Conservation (phyloP, 2,329 filamentous ascomycete genomes). For the Fusarium ramigenum region DNA sequence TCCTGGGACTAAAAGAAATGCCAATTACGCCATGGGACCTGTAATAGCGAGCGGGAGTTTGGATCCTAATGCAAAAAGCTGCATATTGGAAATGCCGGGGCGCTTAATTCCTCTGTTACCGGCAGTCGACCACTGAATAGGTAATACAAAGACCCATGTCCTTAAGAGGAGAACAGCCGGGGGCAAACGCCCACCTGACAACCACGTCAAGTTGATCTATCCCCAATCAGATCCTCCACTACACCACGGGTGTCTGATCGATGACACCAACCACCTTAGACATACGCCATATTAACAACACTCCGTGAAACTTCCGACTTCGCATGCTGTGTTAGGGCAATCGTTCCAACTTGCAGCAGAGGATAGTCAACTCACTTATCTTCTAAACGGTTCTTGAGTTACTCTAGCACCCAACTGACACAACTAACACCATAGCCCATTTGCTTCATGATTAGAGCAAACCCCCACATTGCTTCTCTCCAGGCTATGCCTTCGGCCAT, state of each 20-base stretch:
- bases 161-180: conserved; percentile 9
- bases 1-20: neutral
- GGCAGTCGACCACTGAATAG: neutral
- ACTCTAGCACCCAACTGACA: neutral
- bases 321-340: neutral
- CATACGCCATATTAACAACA: neutral
- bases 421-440: neutral
- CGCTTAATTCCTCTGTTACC: neutral
- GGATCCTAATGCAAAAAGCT: neutral
- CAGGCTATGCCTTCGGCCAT: conserved; percentile 26
- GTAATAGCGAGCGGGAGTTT: neutral
- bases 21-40: no score
- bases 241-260: conserved; percentile 1
- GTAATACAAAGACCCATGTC: conserved; percentile 5
- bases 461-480: conserved; percentile 28
- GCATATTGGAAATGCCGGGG: neutral
- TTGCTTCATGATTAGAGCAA: conserved; percentile 5
- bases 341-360: neutral
- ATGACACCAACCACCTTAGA: neutral
- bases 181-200: conserved; percentile 9
- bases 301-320: neutral
- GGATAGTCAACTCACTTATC: neutral
- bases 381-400: neutral
- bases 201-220: conserved; percentile 4
- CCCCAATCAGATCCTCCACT: conserved; percentile 8